A percentile compares a stretch with the other conserved stretches of the same genome.
Evolutionary conservation across 108 stramenopile genomes (phyloP).

Genomic region (Cyclotella sp.): DNA sequence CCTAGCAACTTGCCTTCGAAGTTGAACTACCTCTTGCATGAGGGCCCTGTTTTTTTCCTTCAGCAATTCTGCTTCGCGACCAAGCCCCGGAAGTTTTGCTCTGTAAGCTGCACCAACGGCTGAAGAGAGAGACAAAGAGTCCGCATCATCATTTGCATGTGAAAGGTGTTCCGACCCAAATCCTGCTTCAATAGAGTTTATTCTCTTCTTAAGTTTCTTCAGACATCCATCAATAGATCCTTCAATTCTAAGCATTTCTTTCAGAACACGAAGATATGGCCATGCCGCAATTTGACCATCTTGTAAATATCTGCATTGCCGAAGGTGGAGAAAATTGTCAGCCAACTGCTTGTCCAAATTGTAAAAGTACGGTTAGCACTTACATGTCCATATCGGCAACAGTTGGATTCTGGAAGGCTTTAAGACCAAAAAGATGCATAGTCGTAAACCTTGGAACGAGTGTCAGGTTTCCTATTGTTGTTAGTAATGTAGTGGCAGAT

Average conservation of each 20-base stretch:
- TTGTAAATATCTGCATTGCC: conserved; percentile 41
- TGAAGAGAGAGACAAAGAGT: conserved; percentile 75
- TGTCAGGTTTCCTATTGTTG: conserved; percentile 64
- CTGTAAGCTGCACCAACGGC: conserved; percentile 30
- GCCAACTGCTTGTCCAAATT: neutral
- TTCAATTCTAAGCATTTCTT: conserved; percentile 85
- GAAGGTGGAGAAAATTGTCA: neutral
- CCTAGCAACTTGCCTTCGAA: conserved; percentile 41
- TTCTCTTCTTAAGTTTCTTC: conserved; percentile 65
- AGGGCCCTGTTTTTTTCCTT: conserved; percentile 51
- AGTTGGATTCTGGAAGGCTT: conserved; percentile 82
- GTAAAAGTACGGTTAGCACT: neutral
- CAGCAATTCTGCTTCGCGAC: conserved; percentile 61
- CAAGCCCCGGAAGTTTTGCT: conserved; percentile 51
- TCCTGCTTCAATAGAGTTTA: conserved; percentile 52
- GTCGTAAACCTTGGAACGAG: conserved; percentile 86
- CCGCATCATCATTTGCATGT: conserved; percentile 57
- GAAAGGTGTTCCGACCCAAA: conserved; percentile 46
- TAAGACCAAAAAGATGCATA: conserved; percentile 85
- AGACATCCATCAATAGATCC: conserved; percentile 73
- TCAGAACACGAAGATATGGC: conserved; percentile 85
- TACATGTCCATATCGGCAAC: conserved; percentile 88
- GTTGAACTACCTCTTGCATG: conserved; percentile 51
- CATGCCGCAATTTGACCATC: conserved; percentile 87
- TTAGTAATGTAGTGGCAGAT: neutral